Percentiles rank a stretch among this genome's conserved stretches.
Evolutionary conservation across 768 basidiomycete genomes (phyloP).

Genomic region (Lyophyllum decastes): DNA sequence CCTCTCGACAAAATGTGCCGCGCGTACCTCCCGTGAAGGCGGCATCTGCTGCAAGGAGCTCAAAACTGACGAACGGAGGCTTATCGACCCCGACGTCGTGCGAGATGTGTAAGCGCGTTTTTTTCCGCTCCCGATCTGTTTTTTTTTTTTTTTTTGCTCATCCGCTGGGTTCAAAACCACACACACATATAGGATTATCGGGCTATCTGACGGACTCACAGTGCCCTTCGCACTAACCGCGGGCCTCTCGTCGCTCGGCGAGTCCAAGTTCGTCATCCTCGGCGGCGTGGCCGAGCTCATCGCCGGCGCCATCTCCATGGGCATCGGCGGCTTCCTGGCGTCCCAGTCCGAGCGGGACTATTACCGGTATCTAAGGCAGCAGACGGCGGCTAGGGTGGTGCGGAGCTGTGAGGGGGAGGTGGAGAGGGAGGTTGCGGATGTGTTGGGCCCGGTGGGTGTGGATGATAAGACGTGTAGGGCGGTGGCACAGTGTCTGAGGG

Average conservation of each 20-base stretch:
- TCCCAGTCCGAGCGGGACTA: constrained; percentile 97
- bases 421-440: constrained; percentile 89
- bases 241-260: constrained; percentile 85
- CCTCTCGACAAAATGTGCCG: constrained; percentile 60
- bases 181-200: constrained; percentile 67
- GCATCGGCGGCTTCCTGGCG: constrained; percentile 96
- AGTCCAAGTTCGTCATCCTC: constrained; percentile 88
- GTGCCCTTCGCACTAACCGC: constrained; percentile 92
- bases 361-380: constrained; percentile 76
- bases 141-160: not conserved
- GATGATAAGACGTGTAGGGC: constrained; percentile 78
- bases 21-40: constrained; percentile 48
- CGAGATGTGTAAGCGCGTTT: constrained; percentile 72
- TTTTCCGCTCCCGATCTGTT: not conserved
- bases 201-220: constrained; percentile 88
- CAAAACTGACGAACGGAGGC: constrained; percentile 76
- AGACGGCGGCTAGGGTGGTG: constrained; percentile 79
- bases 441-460: constrained; percentile 89
- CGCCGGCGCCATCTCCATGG: constrained; percentile 97
- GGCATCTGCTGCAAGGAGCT: constrained; percentile 91
- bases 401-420: constrained; percentile 93
- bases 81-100: constrained; percentile 85
- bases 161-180: too few species aligned
- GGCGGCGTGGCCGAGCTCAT: constrained; percentile 96
- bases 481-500: constrained; percentile 75